Conservation (phyloP, 495 filamentous ascomycete species). For the Xylaria intraflava region DNA sequence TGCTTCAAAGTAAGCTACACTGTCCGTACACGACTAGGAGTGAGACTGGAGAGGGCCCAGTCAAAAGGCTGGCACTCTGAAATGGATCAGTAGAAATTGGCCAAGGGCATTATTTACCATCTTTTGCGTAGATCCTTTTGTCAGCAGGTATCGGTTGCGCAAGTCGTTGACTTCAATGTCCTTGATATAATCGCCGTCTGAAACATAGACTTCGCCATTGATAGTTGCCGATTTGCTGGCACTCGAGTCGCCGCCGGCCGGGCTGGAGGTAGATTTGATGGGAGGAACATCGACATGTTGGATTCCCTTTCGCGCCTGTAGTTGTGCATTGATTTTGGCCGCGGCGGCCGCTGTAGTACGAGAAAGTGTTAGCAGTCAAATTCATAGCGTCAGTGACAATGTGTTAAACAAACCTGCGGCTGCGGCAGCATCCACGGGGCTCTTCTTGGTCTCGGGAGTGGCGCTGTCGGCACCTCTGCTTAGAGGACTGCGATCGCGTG, state of each 20-base stretch:
- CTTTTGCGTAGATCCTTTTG: conserved; percentile 96
- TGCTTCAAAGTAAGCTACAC: conserved; percentile 79
- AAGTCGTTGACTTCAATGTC: conserved; percentile 98
- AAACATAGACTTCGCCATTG: conserved; percentile 84
- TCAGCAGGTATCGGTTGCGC: conserved; percentile 94
- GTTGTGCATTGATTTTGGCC: conserved; percentile 85
- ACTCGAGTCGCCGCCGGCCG: conserved; percentile 13
- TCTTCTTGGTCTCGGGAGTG: conserved; percentile 38
- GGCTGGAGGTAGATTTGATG: conserved; percentile 50
- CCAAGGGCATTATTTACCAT: conserved; percentile 86
- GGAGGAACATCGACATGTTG: conserved; percentile 94
- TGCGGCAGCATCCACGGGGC: conserved; percentile 65
- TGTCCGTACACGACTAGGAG: conserved; percentile 51
- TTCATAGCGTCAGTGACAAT: neutral
- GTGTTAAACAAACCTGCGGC: conserved; percentile 61
- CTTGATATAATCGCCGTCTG: conserved; percentile 94
- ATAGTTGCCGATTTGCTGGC: conserved; percentile 47
- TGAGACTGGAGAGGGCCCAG: conserved; percentile 31
- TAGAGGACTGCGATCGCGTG: conserved; percentile 76
- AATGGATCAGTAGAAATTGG: conserved; percentile 69
- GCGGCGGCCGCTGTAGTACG: conserved; percentile 69
- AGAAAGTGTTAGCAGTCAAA: conserved; percentile 17
- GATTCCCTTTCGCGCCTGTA: conserved; percentile 86
- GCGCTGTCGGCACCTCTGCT: conserved; percentile 50
- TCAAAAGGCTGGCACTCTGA: conserved; percentile 47